phyloP scores from a whole-genome alignment of 441 rosid genomes.

The Euphorbia corollata region DNA sequence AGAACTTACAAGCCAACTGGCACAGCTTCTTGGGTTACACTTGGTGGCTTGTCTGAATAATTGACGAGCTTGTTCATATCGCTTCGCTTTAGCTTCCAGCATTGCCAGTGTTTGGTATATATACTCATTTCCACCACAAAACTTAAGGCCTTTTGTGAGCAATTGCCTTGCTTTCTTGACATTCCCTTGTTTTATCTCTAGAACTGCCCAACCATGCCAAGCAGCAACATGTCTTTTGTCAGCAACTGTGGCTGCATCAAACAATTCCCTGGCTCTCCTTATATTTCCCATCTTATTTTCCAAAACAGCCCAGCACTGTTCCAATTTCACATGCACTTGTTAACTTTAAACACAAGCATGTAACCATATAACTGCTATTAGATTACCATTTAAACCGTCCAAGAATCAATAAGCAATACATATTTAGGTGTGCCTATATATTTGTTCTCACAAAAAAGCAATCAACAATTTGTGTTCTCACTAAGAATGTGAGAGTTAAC shows the following conservation, averaged over 20 bases:
- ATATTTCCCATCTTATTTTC: constrained; percentile 76
- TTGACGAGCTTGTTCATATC: constrained; percentile 69
- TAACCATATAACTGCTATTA: neutral
- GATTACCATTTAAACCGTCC: neutral
- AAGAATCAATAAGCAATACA: neutral
- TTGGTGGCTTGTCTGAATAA: constrained; percentile 81
- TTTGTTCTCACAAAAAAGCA: neutral
- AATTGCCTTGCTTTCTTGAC: constrained; percentile 85
- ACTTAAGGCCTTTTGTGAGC: constrained; percentile 77
- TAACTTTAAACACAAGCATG: constrained; percentile 10
- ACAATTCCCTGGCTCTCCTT: constrained; percentile 77
- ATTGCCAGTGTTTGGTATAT: constrained; percentile 80
- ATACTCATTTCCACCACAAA: constrained; percentile 82
- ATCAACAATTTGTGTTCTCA: neutral
- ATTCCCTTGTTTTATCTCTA: constrained; percentile 87
- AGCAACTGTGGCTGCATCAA: constrained; percentile 94
- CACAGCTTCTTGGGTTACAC: constrained; percentile 79
- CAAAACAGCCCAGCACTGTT: constrained; percentile 97
- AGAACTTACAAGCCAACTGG: constrained; percentile 98
- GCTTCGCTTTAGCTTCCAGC: constrained; percentile 69
- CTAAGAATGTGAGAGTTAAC: too few species aligned
- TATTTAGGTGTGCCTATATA: neutral
- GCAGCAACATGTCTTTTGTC: constrained; percentile 84
- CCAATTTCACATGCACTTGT: constrained; percentile 20
- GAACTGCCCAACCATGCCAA: constrained; percentile 98